Percentiles rank a stretch among this genome's conserved stretches.
Evolutionary conservation across 176 grass and related monocot species (phyloP).

Genomic region (Alloteropsis semialata): DNA sequence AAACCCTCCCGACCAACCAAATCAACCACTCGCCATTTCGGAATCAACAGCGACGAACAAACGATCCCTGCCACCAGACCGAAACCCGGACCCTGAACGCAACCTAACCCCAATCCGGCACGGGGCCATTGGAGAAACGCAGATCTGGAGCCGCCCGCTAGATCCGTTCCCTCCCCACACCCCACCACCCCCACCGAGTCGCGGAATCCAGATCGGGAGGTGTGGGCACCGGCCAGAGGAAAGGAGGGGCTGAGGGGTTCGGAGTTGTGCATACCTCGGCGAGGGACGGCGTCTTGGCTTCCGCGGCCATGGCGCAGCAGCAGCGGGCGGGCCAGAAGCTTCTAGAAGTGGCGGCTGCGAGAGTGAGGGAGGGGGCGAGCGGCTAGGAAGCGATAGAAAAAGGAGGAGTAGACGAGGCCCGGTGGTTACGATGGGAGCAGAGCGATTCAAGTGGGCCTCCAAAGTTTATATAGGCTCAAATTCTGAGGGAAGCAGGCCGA

Average conservation of each 20-base stretch:
- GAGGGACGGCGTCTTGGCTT: slow-evolving; percentile 42
- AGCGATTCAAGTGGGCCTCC: neutral
- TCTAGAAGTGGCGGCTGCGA: slow-evolving; percentile 35
- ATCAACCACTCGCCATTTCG: neutral
- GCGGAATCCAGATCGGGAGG: neutral
- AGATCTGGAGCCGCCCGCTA: slow-evolving; percentile 28
- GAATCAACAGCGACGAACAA: neutral
- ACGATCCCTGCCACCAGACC: neutral
- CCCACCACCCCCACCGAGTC: neutral
- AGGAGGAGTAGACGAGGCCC: neutral
- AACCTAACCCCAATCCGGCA: neutral
- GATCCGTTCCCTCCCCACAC: too few relatives aligned
- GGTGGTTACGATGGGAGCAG: neutral
- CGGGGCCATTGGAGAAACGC: neutral
- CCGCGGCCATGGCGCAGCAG: slow-evolving; percentile 34
- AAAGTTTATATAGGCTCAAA: neutral
- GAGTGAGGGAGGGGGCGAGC: neutral
- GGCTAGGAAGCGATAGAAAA: neutral
- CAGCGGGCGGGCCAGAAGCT: slow-evolving; percentile 16
- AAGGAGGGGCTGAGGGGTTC: too few relatives aligned
- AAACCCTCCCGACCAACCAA: neutral
- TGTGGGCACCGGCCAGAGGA: too few relatives aligned
- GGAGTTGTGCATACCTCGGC: slow-evolving; percentile 20
- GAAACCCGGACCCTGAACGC: neutral
- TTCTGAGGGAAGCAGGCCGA: neutral